A percentile compares a stretch with the other conserved stretches of the same genome.
phyloP scores from a whole-genome alignment of 2,329 filamentous ascomycete species.

The Curvularia spicifera region DNA sequence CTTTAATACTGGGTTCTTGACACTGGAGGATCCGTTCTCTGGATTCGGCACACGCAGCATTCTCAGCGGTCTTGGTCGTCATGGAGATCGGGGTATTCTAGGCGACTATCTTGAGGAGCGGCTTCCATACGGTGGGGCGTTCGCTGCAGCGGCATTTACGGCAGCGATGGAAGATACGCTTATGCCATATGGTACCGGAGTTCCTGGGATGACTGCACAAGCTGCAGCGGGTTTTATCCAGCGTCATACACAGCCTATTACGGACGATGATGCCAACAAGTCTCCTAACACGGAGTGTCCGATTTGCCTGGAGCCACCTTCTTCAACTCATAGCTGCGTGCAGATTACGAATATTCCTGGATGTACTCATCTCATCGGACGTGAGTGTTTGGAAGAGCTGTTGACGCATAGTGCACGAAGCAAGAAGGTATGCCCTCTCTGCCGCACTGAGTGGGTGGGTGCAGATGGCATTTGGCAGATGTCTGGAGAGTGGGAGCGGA shows the following conservation, averaged over 20 bases:
- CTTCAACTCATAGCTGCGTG: slow-evolving; percentile 13
- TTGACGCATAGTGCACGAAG: slow-evolving; percentile 9
- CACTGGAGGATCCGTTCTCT: too few relatives aligned
- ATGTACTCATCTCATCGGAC: slow-evolving; percentile 29
- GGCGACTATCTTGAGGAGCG: too few relatives aligned
- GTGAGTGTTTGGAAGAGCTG: slow-evolving; percentile 16
- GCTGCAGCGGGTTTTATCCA: slow-evolving; percentile 6
- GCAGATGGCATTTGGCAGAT: too few relatives aligned
- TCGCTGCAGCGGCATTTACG: too few relatives aligned
- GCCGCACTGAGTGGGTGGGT: slow-evolving; percentile 24
- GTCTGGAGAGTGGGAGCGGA: neutral
- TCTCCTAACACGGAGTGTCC: slow-evolving; percentile 18
- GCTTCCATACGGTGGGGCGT: too few relatives aligned
- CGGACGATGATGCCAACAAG: neutral
- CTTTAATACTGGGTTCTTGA: too few relatives aligned
- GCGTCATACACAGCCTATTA: slow-evolving; percentile 8
- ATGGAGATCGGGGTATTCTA: too few relatives aligned
- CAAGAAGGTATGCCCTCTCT: slow-evolving; percentile 27
- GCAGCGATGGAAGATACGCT: too few relatives aligned
- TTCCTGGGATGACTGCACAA: neutral
- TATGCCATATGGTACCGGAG: too few relatives aligned
- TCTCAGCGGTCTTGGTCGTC: too few relatives aligned
- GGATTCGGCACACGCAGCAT: too few relatives aligned
- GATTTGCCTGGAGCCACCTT: slow-evolving; percentile 19
- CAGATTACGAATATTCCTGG: slow-evolving; percentile 18